Evolutionary conservation across 2,329 filamentous ascomycete genomes (phyloP), one percentile per base, ranked within the genome.

Genomic region (Microcera coccophila): DNA sequence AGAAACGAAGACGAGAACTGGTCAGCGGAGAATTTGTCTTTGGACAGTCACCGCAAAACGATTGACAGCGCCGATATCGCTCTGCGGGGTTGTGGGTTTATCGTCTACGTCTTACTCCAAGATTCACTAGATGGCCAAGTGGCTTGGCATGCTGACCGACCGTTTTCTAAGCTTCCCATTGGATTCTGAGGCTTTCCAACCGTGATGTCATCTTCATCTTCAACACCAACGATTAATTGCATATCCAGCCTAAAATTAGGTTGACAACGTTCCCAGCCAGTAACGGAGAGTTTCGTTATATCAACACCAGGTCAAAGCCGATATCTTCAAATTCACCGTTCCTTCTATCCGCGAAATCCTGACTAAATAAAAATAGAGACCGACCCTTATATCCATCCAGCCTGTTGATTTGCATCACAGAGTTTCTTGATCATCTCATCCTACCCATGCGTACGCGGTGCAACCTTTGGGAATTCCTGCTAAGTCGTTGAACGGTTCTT

Each of bases 191-290:
- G 36, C 26, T 22, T 42, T 28, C 31, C 7, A 12, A 17, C 16
- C 20, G 42, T 53, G 45, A 54, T 53, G 51, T 52, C 51, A 54
- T 54, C n/a, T 38, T 42, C 22, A 26, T 12, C 22, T 7, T 26
- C 7, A 26, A n/a, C n/a, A n/a, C n/a, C n/a, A n/a, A n/a, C n/a
- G n/a, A n/a, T n/a, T n/a, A n/a, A n/a, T n/a, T n/a, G n/a, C n/a
- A n/a, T n/a, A n/a, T n/a, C n/a, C n/a, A n/a, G n/a, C n/a, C n/a
- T n/a, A n/a, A n/a, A n/a, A n/a, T n/a, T n/a, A n/a, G n/a, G n/a
- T n/a, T n/a, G n/a, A n/a, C n/a, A n/a, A n/a, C n/a, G n/a, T n/a
- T n/a, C n/a, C n/a, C n/a, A n/a, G n/a, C n/a, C n/a, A n/a, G n/a
- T n/a, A n/a, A n/a, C n/a, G n/a, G n/a, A n/a, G n/a, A n/a, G n/a